phyloP scores from a whole-genome alignment of 129 eudicot species.

The Kitagawia praeruptora region DNA sequence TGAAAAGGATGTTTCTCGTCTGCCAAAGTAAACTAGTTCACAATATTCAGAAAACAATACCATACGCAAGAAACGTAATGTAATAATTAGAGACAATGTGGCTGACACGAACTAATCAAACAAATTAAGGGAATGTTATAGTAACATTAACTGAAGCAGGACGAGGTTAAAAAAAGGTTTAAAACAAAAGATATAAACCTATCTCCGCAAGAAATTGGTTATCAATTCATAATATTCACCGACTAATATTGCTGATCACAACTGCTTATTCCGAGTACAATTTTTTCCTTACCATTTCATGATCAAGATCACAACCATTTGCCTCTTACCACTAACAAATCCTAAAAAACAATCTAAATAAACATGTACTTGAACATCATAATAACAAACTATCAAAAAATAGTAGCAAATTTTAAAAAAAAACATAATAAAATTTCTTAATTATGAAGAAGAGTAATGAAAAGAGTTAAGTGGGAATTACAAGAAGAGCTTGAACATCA shows the following conservation, averaged over 20 bases:
- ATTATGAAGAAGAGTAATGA: neutral
- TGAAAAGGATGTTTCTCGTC: too few species aligned
- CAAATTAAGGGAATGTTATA: neutral
- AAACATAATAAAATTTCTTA: neutral
- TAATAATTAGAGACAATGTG: too few species aligned
- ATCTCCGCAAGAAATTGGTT: too few species aligned
- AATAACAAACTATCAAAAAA: neutral
- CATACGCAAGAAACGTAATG: too few species aligned
- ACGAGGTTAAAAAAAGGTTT: neutral
- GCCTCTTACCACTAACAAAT: neutral
- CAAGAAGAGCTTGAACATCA: constrained; percentile 54
- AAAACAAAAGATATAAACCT: neutral
- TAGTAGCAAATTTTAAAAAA: neutral
- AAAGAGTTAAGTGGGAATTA: constrained; percentile 13
- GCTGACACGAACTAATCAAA: neutral
- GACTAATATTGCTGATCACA: neutral
- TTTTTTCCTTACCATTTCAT: neutral
- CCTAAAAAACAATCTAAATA: neutral
- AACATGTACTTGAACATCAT: too few species aligned
- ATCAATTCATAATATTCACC: neutral
- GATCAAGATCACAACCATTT: neutral
- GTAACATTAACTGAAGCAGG: neutral
- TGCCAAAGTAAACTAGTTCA: too few species aligned
- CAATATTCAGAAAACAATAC: too few species aligned
- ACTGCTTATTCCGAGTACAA: neutral